Evolutionary conservation across 441 rosid genomes (phyloP), one percentile per base, ranked within the genome.

Genomic region (Pelargonium exstipulatum): DNA sequence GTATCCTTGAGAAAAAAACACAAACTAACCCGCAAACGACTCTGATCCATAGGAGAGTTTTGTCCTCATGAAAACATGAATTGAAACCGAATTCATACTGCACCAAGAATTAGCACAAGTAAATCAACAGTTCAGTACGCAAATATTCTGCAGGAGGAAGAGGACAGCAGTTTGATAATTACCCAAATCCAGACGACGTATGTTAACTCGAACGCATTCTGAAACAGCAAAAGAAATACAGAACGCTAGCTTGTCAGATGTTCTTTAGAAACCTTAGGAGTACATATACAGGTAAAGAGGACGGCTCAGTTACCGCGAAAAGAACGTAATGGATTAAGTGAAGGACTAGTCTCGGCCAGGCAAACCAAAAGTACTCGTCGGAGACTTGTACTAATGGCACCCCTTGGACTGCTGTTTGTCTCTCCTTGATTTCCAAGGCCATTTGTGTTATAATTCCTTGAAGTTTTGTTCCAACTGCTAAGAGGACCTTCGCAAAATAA

Each of bases 151-250:
- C 46, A 45, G 10, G 16, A 16, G 24, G 55, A 74, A 63, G 61
- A 72, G 49, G 45, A 74, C 51, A 70, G 76, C 0, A 71, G 37
- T 61, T 49, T 32, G 9, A 6, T 37, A 37, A 26, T 81, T 88
- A 91, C 98, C 97, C 92, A 87, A 79, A 88, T 86, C 99, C 99
- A 95, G 45, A 95, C 76, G 90, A 93, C 89, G 80, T 95, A 92
- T 45, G 97, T 95, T 68, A 95, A 87, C 83, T 95, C 94, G 67
- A 93, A 91, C 10, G 98, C 98, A 71, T 93, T 93, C 98, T 93
- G 90, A 32, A 73, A 76, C 42, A n/a, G 76, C 32, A 26, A 45
- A 29, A 66, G 18, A 69, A 6, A 68, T 45, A 67, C 22, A 72
- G 35, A 48, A 48, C 13, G 53, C n/a, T 10, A 29, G 62, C 49